Conservation (phyloP, 208 protist species). For the Acanthamoeba divionensis region DNA sequence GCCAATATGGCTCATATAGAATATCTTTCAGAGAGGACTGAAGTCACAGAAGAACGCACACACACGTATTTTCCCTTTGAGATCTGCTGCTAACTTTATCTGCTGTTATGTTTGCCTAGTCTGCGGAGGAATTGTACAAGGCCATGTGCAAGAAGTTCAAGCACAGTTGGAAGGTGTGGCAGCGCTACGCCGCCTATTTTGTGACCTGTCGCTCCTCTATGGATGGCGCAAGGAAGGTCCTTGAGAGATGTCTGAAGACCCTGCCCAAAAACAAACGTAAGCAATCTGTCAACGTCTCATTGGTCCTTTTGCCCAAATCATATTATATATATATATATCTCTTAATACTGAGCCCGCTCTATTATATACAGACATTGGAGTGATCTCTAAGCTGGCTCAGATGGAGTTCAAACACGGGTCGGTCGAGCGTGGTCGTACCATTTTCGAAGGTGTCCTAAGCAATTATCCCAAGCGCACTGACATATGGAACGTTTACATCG, state of each 20-base stretch:
- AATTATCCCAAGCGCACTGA: conserved; percentile 84
- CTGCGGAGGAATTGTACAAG: conserved; percentile 58
- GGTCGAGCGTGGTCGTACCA: conserved; percentile 82
- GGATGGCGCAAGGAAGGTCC: conserved; percentile 54
- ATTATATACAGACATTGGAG: conserved; percentile 61
- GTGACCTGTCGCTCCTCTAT: conserved; percentile 40
- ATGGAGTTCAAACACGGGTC: conserved; percentile 85
- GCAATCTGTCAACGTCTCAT: no score
- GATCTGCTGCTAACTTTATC: background rate
- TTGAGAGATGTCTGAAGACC: conserved; percentile 66
- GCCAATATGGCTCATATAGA: no score
- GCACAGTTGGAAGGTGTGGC: conserved; percentile 76
- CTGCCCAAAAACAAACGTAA: conserved; percentile 77
- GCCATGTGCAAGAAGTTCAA: conserved; percentile 76
- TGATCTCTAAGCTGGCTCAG: conserved; percentile 81
- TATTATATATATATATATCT: background rate
- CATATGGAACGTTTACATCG: conserved; percentile 86
- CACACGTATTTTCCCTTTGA: no score
- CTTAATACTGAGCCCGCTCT: background rate
- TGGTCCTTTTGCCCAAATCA: background rate
- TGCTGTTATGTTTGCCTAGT: background rate
- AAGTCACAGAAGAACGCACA: no score
- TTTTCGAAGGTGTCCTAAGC: conserved; percentile 73
- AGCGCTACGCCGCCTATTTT: conserved; percentile 62
- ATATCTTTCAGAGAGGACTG: no score